Evolutionary conservation across 768 basidiomycete genomes (phyloP).

Genomic region (Leccinellum luteum): DNA sequence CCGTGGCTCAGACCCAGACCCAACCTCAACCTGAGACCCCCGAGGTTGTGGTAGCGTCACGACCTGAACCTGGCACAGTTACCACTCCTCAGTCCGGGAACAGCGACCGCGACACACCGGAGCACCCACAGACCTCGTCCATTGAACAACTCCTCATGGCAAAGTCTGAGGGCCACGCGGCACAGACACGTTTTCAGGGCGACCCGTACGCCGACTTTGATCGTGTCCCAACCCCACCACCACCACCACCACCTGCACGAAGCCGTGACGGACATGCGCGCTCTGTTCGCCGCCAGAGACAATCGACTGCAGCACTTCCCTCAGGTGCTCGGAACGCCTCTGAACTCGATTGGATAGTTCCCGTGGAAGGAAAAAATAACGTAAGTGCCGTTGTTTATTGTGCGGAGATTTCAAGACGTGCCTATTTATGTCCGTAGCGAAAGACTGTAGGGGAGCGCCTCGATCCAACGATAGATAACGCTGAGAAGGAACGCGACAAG

Average conservation of each 20-base stretch:
- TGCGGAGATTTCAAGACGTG: not conserved
- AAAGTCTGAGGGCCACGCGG: slow-evolving; percentile 4
- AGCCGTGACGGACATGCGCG: slow-evolving; percentile 19
- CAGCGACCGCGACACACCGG: not conserved
- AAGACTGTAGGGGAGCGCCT: slow-evolving; percentile 53
- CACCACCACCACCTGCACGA: slow-evolving; percentile 1
- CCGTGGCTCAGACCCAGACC: not conserved
- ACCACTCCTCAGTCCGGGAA: not conserved
- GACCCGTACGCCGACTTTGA: slow-evolving; percentile 13
- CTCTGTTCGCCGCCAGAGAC: slow-evolving; percentile 7
- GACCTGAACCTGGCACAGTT: slow-evolving; percentile 7
- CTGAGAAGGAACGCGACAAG: slow-evolving; percentile 45
- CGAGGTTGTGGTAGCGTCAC: not conserved
- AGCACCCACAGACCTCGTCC: slow-evolving; percentile 1
- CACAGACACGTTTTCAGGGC: not conserved
- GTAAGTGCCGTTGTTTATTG: slow-evolving; percentile 11
- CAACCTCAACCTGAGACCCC: not conserved
- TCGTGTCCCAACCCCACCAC: slow-evolving; percentile 6
- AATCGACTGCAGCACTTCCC: not conserved
- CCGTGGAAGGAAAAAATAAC: slow-evolving; percentile 16
- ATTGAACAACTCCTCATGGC: slow-evolving; percentile 8
- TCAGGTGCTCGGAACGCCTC: not conserved
- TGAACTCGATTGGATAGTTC: slow-evolving; percentile 28
- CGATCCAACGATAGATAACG: slow-evolving; percentile 49
- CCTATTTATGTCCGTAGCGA: slow-evolving; percentile 11